Evolutionary conservation across 2,329 filamentous ascomycete species (phyloP).

Genomic region (Nigrograna mackinnonii): DNA sequence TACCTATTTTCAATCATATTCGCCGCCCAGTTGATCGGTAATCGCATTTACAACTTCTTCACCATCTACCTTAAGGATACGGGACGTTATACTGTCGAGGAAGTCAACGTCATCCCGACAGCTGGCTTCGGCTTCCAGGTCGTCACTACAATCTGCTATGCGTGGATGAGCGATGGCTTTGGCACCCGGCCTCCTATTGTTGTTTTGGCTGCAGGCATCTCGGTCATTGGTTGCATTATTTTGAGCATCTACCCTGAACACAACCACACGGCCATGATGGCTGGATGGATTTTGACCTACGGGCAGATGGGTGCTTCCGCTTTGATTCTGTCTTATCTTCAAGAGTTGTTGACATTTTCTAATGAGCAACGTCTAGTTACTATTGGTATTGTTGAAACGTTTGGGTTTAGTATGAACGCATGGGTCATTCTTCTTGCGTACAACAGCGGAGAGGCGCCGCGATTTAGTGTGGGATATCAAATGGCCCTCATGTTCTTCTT

Average conservation of each 20-base stretch:
- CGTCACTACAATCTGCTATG: slow-evolving; percentile 11
- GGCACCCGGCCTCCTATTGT: slow-evolving; percentile 6
- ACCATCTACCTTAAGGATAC: slow-evolving; percentile 12
- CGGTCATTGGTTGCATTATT: slow-evolving; percentile 33
- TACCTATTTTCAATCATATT: slow-evolving; percentile 9
- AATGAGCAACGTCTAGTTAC: not conserved
- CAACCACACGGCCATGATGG: slow-evolving; percentile 40
- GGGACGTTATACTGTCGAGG: slow-evolving; percentile 3
- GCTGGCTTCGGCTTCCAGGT: slow-evolving; percentile 9
- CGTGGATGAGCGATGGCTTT: slow-evolving; percentile 18
- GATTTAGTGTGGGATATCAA: slow-evolving; percentile 26
- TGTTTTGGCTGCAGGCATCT: not conserved
- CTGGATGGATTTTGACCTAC: slow-evolving; percentile 42
- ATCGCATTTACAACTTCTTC: slow-evolving; percentile 12
- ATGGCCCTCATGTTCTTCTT: slow-evolving; percentile 29
- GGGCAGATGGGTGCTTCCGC: slow-evolving; percentile 40
- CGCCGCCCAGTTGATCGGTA: slow-evolving; percentile 9
- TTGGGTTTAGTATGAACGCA: slow-evolving; percentile 2
- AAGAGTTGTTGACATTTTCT: not conserved
- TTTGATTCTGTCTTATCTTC: slow-evolving; percentile 40
- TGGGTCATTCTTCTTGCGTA: slow-evolving; percentile 19
- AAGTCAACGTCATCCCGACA: slow-evolving; percentile 12
- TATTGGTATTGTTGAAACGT: not conserved
- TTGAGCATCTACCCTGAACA: slow-evolving; percentile 39
- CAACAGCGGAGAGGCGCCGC: slow-evolving; percentile 15